phyloP scores from a whole-genome alignment of 2,329 filamentous ascomycete species.

The Verruconis gallopava region DNA sequence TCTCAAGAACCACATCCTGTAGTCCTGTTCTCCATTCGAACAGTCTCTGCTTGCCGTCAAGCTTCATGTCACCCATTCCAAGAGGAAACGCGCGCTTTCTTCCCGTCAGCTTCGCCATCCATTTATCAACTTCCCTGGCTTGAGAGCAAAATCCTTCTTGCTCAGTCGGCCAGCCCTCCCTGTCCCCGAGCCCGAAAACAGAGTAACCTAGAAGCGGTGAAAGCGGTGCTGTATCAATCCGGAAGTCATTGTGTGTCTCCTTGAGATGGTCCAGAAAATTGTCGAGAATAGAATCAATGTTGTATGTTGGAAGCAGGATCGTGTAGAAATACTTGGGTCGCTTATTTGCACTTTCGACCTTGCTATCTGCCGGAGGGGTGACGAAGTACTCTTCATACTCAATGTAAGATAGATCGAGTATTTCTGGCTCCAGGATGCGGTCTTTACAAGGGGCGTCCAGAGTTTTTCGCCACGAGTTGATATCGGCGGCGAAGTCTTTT shows the following conservation, averaged over 20 bases:
- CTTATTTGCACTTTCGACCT: slow-evolving; percentile 35
- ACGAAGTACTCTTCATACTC: slow-evolving; percentile 94
- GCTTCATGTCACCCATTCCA: slow-evolving; percentile 75
- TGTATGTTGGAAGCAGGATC: slow-evolving; percentile 78
- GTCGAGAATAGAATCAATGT: slow-evolving; percentile 85
- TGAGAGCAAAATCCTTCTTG: slow-evolving; percentile 87
- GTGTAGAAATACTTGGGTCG: slow-evolving; percentile 62
- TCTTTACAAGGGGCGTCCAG: slow-evolving; percentile 21
- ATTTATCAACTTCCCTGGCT: slow-evolving; percentile 78
- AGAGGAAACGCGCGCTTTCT: slow-evolving; percentile 79
- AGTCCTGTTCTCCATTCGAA: slow-evolving; percentile 69
- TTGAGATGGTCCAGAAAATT: slow-evolving; percentile 76
- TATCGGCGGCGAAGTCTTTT: slow-evolving; percentile 43
- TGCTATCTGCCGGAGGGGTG: slow-evolving; percentile 38
- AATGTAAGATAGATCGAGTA: slow-evolving; percentile 69
- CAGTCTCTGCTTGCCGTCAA: slow-evolving; percentile 53
- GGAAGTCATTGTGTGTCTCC: slow-evolving; percentile 93
- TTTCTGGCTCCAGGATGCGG: slow-evolving; percentile 42
- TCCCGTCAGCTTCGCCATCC: slow-evolving; percentile 90
- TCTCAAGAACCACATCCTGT: slow-evolving; percentile 52
- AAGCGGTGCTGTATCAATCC: slow-evolving; percentile 80
- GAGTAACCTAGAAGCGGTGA: slow-evolving; percentile 70
- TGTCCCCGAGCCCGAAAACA: slow-evolving; percentile 88
- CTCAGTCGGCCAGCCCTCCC: slow-evolving; percentile 83
- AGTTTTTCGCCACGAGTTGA: slow-evolving; percentile 33